These are phyloP conservation scores for Plenodomus tracheiphilus DNA, from an alignment of 2,329 filamentous ascomycete genomes.

Conservation along the genomic window DNA sequence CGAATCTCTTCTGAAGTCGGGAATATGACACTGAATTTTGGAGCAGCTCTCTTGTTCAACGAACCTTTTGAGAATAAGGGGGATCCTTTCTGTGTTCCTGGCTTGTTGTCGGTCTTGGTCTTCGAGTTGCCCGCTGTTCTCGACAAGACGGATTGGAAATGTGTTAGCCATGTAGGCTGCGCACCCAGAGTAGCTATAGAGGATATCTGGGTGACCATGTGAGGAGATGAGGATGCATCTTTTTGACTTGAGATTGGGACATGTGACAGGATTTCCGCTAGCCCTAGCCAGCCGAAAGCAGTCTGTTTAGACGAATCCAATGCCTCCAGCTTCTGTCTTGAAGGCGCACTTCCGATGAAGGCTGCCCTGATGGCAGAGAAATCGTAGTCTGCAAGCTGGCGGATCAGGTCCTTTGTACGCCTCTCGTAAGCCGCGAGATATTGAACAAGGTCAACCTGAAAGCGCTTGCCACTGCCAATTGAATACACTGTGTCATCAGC, in stretches of 20 bases:
- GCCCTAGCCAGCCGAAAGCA: slow-evolving; percentile 75
- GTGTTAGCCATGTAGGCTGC: slow-evolving; percentile 71
- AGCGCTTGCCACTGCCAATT: slow-evolving; percentile 67
- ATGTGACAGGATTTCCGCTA: slow-evolving; percentile 62
- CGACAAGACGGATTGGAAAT: slow-evolving; percentile 49
- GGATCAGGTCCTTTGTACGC: slow-evolving; percentile 58
- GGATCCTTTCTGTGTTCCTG: slow-evolving; percentile 3
- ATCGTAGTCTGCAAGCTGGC: slow-evolving; percentile 65
- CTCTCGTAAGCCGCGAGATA: slow-evolving; percentile 74
- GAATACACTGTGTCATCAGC: slow-evolving; percentile 9
- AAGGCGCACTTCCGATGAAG: slow-evolving; percentile 78
- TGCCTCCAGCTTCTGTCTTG: slow-evolving; percentile 58
- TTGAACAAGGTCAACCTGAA: slow-evolving; percentile 73
- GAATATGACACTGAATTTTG: slow-evolving; percentile 73
- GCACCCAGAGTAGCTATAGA: slow-evolving; percentile 79
- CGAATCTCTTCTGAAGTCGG: slow-evolving; percentile 80
- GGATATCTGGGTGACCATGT: slow-evolving; percentile 68
- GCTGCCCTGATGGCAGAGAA: slow-evolving; percentile 71
- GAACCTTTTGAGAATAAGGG: slow-evolving; percentile 14
- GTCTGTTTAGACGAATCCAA: slow-evolving; percentile 54
- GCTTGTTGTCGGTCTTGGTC: neutral
- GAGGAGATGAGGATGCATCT: slow-evolving; percentile 23
- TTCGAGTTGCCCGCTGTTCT: neutral
- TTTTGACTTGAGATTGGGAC: slow-evolving; percentile 47
- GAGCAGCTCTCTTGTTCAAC: slow-evolving; percentile 26